These are phyloP conservation scores for Clitopilus passeckerianus DNA, from an alignment of 768 basidiomycete species.

Conservation along the genomic window DNA sequence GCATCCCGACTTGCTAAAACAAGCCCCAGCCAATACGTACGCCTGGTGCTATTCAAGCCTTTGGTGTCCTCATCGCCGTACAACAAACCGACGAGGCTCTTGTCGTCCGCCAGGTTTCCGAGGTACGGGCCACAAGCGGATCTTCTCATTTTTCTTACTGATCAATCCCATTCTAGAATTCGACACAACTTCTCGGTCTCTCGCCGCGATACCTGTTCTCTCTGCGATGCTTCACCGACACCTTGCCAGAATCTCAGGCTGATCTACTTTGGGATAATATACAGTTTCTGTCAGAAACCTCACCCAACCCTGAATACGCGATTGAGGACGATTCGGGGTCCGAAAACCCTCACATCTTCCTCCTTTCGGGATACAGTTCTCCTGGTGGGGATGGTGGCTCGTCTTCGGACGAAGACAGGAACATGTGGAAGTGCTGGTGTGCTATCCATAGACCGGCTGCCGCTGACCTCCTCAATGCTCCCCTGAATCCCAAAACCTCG, in stretches of 20 bases:
- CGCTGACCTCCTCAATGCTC: constrained; percentile 3
- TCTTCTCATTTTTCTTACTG: neutral
- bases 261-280: constrained; percentile 71
- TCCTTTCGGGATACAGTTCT: constrained; percentile 65
- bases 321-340: constrained; percentile 33
- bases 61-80: constrained; percentile 73
- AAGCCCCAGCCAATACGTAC: constrained; percentile 63
- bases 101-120: constrained; percentile 73
- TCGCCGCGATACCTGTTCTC: constrained; percentile 68
- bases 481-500: constrained; percentile 22
- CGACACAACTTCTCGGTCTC: constrained; percentile 68
- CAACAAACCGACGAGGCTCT: constrained; percentile 56
- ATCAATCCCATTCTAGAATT: constrained; percentile 43
- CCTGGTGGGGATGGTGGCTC: constrained; percentile 36
- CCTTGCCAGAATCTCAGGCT: constrained; percentile 60
- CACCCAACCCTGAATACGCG: constrained; percentile 20
- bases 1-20: neutral
- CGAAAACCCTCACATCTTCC: constrained; percentile 55
- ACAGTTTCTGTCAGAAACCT: constrained; percentile 50
- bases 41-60: constrained; percentile 79
- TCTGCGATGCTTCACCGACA: constrained; percentile 68
- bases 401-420: constrained; percentile 21
- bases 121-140: constrained; percentile 36
- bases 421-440: constrained; percentile 67
- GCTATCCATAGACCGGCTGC: constrained; percentile 51